Evolutionary conservation across 2,329 filamentous ascomycete genomes (phyloP), one percentile per base, ranked within the genome.

Genomic region (Graphilbum fragrans): DNA sequence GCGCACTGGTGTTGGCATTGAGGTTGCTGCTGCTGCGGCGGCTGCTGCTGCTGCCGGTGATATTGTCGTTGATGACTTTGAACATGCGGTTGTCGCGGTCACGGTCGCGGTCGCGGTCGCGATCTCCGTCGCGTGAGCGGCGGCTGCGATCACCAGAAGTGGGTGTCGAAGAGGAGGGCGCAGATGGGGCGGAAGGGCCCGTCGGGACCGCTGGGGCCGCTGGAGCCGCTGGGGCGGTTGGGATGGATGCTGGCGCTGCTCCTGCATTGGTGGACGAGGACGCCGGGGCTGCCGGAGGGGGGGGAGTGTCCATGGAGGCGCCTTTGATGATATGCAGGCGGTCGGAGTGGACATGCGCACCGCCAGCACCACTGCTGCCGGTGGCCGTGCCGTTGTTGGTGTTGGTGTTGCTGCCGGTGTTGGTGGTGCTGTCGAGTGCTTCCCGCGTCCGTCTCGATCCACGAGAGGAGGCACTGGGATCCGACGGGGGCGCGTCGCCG

Each of bases 11-110:
- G 34, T 14, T 19, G 33, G 57, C 49, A 32, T 50, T 58, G 16
- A 57, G 59, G 34, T 58, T 61, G 31, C 58, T 60, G 29, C 57
- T 59, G 11, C 21, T n/a, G 22, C 36, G 18, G 11, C 60, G 51
- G 60, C 56, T 19, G 29, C 57, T 49, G 34, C 52, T 58, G 10
- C 58, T 61, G 35, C 58, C 62, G 23, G 57, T 61, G 19, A 53
- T 56, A 54, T 61, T 60, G 52, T 63, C 48, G 50, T 70, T 55
- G 45, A 81, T 79, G 36, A 71, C 69, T 12, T 69, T 68, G 23
- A 80, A 60, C 49, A 79, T 72, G n/a, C n/a, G n/a, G n/a, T n/a
- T 31, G 12, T 14, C 6, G 43, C 74, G 63, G 44, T 66, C 61
- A 17, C 41, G 41, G n/a, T 42, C 37, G 27, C 22, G 14, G 14